Evolutionary conservation across 2,329 filamentous ascomycete species (phyloP).

Genomic region (Aspergillus aculeatus): DNA sequence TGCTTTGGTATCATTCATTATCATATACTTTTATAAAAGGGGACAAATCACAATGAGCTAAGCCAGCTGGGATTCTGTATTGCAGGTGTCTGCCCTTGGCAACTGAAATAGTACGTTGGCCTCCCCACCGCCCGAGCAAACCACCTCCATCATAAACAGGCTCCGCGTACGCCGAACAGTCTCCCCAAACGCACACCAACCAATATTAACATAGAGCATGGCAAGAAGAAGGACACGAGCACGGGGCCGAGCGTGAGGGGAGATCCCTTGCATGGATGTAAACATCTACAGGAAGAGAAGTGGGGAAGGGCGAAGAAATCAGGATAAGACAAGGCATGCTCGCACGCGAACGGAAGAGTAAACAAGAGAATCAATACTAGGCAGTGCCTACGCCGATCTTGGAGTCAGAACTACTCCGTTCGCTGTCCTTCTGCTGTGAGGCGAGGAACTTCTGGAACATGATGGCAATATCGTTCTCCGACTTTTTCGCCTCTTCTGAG

Average conservation of each 20-base stretch:
- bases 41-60: neutral
- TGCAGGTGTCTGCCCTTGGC: neutral
- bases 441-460: constrained; percentile 44
- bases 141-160: neutral
- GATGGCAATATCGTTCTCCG: constrained; percentile 47
- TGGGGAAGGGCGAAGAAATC: constrained; percentile 4
- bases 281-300: constrained; percentile 4
- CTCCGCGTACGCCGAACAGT: constrained; percentile 18
- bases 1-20: constrained; percentile 3
- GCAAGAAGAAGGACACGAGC: neutral
- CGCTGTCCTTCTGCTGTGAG: constrained; percentile 30
- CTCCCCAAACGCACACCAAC: constrained; percentile 7
- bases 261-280: neutral
- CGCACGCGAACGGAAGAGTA: neutral
- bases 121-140: constrained; percentile 3
- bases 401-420: constrained; percentile 30
- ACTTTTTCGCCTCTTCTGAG: constrained; percentile 32
- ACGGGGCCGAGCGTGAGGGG: neutral
- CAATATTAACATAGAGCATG: neutral
- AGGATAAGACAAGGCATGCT: neutral
- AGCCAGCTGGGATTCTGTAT: neutral
- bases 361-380: constrained; percentile 13
- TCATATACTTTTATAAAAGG: neutral
- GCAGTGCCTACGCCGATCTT: constrained; percentile 36
- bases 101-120: constrained; percentile 19